Evolutionary conservation across 257 asterid species (phyloP), one percentile per base, ranked within the genome.

Genomic region (Cordia subcordata): DNA sequence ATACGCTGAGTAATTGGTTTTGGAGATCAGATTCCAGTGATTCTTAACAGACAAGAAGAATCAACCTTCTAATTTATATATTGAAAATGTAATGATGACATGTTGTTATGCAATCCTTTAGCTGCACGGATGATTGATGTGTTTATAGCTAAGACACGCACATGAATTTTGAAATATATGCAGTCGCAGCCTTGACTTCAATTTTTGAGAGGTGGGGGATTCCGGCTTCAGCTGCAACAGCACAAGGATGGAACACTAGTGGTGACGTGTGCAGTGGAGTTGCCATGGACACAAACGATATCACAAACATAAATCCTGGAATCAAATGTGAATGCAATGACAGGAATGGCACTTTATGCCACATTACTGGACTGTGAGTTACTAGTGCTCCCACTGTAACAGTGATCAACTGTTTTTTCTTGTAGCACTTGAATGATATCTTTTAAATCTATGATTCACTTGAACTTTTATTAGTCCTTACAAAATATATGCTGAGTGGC

Each of bases 221-320:
- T 40, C 52, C 63, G 49, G 71, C 80, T 5, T 49, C 71, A 15
- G 50, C 55, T 14, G n/a, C n/a, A n/a, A n/a, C n/a, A n/a, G n/a
- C n/a, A n/a, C n/a, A n/a, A n/a, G 16, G 45, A 22, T 87, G 96
- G 96, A 87, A 87, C 69, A 78, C 65, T 0, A 82, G 81, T 47
- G 94, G 94, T 13, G 86, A 80, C 19, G 55, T 82, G 38, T 87
- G 96, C 69, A 76, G 74, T 23, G 96, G 96, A 19, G 23, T 64
- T 11, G 94, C 96, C 21, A 57, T 66, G 27, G 91, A 77, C 65
- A 0, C 38, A 20, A 63, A 80, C 5, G 2, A 13, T 3, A 18
- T 72, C n/a, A 1, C 0, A 4, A n/a, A 32, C 17, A 9, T 53
- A 17, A 84, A 75, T 39, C 91, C 88, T 5, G 94, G 80, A 8